Evolutionary conservation across 176 grass and related monocot genomes (phyloP), one percentile per base, ranked within the genome.

Genomic region (Musa itinerans): DNA sequence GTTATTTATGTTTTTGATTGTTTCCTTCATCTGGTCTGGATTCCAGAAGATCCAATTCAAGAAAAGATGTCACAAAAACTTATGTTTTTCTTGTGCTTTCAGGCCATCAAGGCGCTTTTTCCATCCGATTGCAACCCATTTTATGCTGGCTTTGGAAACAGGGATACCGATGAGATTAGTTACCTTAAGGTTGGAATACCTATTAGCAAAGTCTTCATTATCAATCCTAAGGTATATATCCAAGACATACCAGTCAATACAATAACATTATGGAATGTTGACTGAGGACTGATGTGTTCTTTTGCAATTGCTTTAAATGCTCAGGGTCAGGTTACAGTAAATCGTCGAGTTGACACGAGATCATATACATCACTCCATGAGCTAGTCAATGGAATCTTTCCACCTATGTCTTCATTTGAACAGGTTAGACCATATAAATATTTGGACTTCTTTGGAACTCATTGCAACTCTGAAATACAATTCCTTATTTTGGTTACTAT

Each of bases 71-170:
- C 10, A 12, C 13, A 65, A 43, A 16, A 15, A 23, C 15, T 61
- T n/a, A 85, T 74, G 54, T 68, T 76, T 55, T 66, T 72, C 57
- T 79, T 6, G 2, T 71, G 66, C 58, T 76, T 76, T 27, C 84
- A 96, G 92, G 83, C 64, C 61, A 96, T 96, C 78, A 96, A 84
- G 80, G 85, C 85, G 71, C 76, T 90, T 83, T 96, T 96, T 84
- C 93, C 93, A 81, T 76, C 74, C n/a, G 93, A 92, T 82, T 78
- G 76, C 21, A 88, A 96, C 81, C 89, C 93, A 79, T 96, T 92
- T 75, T 96, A 96, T 81, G 93, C 93, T 70, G 93, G 93, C 86
- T 96, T 88, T 48, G 93, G 89, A 86, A 96, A 92, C 61, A 84
- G 93, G 88, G 87, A 88, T 75, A 96, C 93, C 29, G 87, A 96